phyloP scores from a whole-genome alignment of 495 filamentous ascomycete genomes.

The Penicillium diatomitis region DNA sequence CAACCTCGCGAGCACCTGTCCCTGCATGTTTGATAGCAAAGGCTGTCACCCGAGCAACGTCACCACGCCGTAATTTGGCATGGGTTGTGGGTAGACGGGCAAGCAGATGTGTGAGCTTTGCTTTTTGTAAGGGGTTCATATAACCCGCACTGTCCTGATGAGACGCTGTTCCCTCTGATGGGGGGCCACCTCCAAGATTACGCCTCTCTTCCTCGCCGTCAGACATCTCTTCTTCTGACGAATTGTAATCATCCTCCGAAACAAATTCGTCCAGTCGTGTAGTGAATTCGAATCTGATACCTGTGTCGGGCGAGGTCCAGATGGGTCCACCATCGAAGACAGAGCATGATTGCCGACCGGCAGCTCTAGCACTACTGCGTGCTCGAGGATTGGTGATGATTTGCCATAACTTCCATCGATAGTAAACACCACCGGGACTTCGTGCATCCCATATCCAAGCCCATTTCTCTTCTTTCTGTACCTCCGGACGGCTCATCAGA shows the following conservation, averaged over 20 bases:
- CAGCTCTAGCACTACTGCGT: conserved; percentile 18
- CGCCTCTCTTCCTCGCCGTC: conserved; percentile 60
- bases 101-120: conserved; percentile 71
- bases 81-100: conserved; percentile 71
- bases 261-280: conserved; percentile 69
- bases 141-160: conserved; percentile 54
- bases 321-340: conserved; percentile 63
- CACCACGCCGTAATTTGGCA: conserved; percentile 68
- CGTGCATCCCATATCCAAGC: conserved; percentile 89
- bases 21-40: conserved; percentile 88
- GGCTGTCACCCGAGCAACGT: conserved; percentile 75
- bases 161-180: conserved; percentile 30
- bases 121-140: conserved; percentile 76
- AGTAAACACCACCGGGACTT: conserved; percentile 71
- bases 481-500: conserved; percentile 73
- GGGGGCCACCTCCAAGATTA: conserved; percentile 44
- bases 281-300: conserved; percentile 63
- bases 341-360: conserved; percentile 16
- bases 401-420: conserved; percentile 86
- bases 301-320: conserved; percentile 61
- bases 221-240: conserved; percentile 78
- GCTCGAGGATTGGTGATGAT: conserved; percentile 48
- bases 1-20: conserved; percentile 73
- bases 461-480: conserved; percentile 80
- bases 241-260: conserved; percentile 75